Evolutionary conservation across 176 grass and related monocot genomes (phyloP), one percentile per base, ranked within the genome.

Genomic region (Paspalum vaginatum): DNA sequence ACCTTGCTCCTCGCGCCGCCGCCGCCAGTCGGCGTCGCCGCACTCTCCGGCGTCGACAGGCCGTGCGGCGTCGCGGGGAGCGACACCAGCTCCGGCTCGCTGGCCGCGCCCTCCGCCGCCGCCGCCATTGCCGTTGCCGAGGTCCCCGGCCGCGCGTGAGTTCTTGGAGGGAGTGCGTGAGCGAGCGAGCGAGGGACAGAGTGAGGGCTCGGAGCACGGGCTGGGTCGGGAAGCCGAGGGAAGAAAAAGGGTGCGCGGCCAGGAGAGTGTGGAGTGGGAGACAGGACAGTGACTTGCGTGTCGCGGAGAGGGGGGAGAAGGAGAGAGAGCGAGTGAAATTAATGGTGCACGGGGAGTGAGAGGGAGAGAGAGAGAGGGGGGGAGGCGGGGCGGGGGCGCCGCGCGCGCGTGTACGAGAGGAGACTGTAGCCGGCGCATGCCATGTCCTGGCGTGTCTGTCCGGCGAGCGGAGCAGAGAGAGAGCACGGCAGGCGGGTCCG

Each of bases 81-180:
- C 65, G 95, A 98, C 26, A 98, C 90, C 70, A 98, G 81, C 86
- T 98, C 95, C 68, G 95, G 57, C 74, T 98, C 95, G 67, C 67
- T 72, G 77, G 22, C 70, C 85, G 52, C 64, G 60, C 52, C 84
- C 40, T 52, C 78, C 38, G 16, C 38, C 21, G 62, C 70, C 43
- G 18, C 52, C 50, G 65, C 60, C 75, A 6, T 12, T 4, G 57
- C 62, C 81, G 59, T 85, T 46, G 49, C 17, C 57, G 27, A 66
- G 1, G 55, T 2, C 8, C 52, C 18, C 20, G n/a, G 56, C 27
- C 0, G 14, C 10, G 8, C 47, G 17, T 5, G 43, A 70, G 75
- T 52, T 73, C 39, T 62, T 74, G 48, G 24, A 58, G 73, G 3
- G 38, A 25, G 13, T 5, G 57, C 4, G 60, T 10, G 70, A 47